Conservation (phyloP, 2,329 filamentous ascomycete genomes). For the Fusarium phyllophilum region DNA sequence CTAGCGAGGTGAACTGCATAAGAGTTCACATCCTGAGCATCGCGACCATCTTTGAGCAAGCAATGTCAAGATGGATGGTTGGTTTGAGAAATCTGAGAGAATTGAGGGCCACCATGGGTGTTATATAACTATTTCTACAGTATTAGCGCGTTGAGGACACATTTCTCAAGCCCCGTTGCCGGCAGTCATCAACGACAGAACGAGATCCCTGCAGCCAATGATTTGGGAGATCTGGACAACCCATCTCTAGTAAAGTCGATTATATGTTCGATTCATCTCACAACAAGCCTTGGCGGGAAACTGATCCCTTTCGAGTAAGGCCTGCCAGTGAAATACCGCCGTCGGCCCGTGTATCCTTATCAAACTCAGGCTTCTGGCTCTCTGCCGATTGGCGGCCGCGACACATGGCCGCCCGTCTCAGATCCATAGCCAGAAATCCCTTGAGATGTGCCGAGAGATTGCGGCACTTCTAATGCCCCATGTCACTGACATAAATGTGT, state of each 20-base stretch:
- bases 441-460: background rate
- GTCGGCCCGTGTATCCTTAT: accelerated
- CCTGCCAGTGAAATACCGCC: background rate
- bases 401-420: too few relatives aligned
- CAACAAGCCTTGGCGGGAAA: background rate
- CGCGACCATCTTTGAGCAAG: background rate
- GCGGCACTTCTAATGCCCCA: background rate
- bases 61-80: accelerated
- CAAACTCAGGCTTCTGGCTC: too few relatives aligned
- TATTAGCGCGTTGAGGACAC: background rate
- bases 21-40: background rate
- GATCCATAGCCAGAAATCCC: background rate
- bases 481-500: background rate
- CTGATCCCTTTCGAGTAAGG: accelerated
- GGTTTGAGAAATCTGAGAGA: background rate
- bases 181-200: background rate
- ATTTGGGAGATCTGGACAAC: accelerated
- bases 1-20: accelerated
- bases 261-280: background rate
- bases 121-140: background rate
- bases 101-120: accelerated
- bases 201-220: background rate
- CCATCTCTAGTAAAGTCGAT: background rate
- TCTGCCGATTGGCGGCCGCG: background rate
- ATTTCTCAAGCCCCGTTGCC: background rate